A percentile compares a stretch with the other conserved stretches of the same genome.
phyloP scores from a whole-genome alignment of 768 basidiomycete species.

The Lactifluus rugatus region DNA sequence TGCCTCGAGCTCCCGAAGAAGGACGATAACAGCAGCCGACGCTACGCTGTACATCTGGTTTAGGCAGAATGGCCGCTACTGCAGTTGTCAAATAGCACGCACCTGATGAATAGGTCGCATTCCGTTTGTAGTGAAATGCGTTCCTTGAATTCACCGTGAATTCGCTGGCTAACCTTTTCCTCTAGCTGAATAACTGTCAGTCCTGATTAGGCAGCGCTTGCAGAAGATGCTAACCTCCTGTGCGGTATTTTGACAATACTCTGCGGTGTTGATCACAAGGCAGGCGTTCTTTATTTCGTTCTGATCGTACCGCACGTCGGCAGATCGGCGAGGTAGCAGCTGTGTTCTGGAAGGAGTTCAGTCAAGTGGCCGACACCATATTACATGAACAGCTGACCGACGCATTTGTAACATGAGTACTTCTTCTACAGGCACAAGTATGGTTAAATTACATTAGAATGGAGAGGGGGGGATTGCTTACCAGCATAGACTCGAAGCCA shows the following conservation, averaged over 20 bases:
- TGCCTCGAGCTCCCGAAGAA: constrained; percentile 79
- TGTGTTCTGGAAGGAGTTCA: constrained; percentile 29
- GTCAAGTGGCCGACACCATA: background rate
- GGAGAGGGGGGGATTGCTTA: constrained; percentile 25
- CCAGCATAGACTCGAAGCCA: constrained; percentile 94
- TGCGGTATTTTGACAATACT: constrained; percentile 92
- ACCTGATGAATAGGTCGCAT: constrained; percentile 86
- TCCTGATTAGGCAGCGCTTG: background rate
- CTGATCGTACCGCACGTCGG: constrained; percentile 69
- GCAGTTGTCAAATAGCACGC: constrained; percentile 18
- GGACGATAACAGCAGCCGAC: constrained; percentile 69
- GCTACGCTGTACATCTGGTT: constrained; percentile 47
- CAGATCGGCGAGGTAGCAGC: constrained; percentile 49
- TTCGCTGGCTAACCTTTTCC: constrained; percentile 78
- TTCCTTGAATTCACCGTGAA: constrained; percentile 66
- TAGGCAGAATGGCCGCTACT: background rate
- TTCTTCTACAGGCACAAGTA: constrained; percentile 53
- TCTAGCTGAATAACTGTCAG: constrained; percentile 53
- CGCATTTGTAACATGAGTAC: constrained; percentile 69
- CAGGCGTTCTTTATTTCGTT: constrained; percentile 74
- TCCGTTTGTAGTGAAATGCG: constrained; percentile 77
- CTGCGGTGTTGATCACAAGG: constrained; percentile 91
- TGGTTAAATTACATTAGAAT: constrained; percentile 6
- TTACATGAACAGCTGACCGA: constrained; percentile 36
- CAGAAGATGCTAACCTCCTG: constrained; percentile 45